phyloP scores from a whole-genome alignment of 2,329 filamentous ascomycete genomes.

The Fusarium papillatum region DNA sequence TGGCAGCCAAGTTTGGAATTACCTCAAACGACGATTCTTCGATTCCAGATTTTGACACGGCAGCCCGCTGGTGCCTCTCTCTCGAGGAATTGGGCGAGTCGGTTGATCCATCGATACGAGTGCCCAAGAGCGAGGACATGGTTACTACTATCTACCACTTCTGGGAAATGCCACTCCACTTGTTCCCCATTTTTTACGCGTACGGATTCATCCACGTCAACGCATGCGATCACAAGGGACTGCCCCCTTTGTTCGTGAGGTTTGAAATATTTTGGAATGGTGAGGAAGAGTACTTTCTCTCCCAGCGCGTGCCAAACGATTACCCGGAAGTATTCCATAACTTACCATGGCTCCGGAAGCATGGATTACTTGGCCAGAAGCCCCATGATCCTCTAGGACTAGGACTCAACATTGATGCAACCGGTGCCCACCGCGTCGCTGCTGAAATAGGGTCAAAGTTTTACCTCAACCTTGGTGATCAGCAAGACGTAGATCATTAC shows the following conservation, averaged over 20 bases:
- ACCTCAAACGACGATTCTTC: not conserved
- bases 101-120: not conserved
- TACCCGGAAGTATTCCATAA: rapidly evolving
- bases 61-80: not conserved
- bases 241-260: not conserved
- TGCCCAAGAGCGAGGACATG: not conserved
- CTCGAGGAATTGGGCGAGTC: not conserved
- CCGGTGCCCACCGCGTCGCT: not conserved
- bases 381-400: not conserved
- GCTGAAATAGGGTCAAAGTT: not conserved
- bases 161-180: rapidly evolving
- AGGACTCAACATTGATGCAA: not conserved
- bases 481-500: not conserved
- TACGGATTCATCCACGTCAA: not conserved
- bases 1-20: not conserved
- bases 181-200: not conserved
- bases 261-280: rapidly evolving
- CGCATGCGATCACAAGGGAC: not conserved
- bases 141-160: not conserved
- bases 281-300: rapidly evolving
- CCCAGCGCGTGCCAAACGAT: rapidly evolving
- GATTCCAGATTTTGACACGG: not conserved
- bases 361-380: not conserved
- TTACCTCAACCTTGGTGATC: rapidly evolving
- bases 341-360: not conserved